Conservation (phyloP, 2,329 filamentous ascomycete species). For the Claviceps pazoutovae region DNA sequence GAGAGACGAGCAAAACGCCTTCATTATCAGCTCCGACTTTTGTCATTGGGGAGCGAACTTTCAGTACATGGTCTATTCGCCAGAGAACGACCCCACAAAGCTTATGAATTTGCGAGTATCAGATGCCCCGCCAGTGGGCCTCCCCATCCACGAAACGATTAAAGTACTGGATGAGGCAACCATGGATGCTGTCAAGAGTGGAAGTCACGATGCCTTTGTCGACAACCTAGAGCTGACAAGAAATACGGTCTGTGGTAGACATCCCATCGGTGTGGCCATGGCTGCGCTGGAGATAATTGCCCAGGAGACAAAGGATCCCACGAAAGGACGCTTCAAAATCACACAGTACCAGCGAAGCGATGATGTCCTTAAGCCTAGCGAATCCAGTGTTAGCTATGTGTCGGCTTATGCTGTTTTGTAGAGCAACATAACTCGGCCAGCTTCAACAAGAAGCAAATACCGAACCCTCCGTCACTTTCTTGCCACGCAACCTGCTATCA, state of each 20-base stretch:
- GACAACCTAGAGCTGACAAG: constrained; percentile 54
- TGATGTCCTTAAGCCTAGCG: constrained; percentile 48
- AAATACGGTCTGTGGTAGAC: constrained; percentile 88
- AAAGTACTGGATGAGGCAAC: constrained; percentile 63
- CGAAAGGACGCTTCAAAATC: constrained; percentile 55
- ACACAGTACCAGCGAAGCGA: constrained; percentile 79
- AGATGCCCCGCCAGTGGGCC: constrained; percentile 21
- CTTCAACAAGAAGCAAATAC: background rate
- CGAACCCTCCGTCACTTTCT: background rate
- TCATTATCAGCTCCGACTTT: constrained; percentile 89
- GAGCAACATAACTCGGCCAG: background rate
- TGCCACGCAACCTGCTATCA: background rate
- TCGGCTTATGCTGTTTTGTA: constrained; percentile 74
- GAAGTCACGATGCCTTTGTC: constrained; percentile 56
- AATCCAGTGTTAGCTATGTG: constrained; percentile 90
- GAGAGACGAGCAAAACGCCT: constrained; percentile 58
- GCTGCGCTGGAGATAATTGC: constrained; percentile 61
- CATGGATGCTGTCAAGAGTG: constrained; percentile 73
- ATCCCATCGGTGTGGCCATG: constrained; percentile 90
- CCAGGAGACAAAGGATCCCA: constrained; percentile 22
- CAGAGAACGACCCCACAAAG: constrained; percentile 23
- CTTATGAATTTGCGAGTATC: constrained; percentile 24
- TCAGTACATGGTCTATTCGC: constrained; percentile 61
- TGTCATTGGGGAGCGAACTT: constrained; percentile 90
- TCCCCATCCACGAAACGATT: constrained; percentile 72